A percentile compares a stretch with the other conserved stretches of the same genome.
Evolutionary conservation across 192 early-diverging fungal species (phyloP).

Genomic region (Coemansia sp.): DNA sequence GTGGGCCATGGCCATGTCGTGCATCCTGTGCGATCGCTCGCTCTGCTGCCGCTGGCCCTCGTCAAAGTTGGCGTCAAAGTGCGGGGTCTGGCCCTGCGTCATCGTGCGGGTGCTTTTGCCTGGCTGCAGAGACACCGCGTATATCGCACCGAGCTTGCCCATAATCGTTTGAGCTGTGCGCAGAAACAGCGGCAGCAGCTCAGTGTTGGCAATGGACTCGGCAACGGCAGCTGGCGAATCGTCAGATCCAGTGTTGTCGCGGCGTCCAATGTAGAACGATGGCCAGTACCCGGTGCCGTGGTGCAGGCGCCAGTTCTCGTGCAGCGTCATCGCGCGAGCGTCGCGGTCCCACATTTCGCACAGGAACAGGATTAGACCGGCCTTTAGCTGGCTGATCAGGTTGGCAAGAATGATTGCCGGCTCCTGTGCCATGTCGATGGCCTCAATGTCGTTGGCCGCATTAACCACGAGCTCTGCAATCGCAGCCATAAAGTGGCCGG

Average conservation of each 20-base stretch:
- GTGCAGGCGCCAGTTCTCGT: slow-evolving; percentile 50
- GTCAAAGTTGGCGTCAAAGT: slow-evolving; percentile 44
- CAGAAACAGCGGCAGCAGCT: slow-evolving; percentile 49
- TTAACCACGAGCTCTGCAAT: slow-evolving; percentile 74
- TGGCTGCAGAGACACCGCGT: slow-evolving; percentile 43
- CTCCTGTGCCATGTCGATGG: slow-evolving; percentile 70
- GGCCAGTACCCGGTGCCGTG: slow-evolving; percentile 53
- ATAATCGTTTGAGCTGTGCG: slow-evolving; percentile 42
- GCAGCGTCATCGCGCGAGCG: slow-evolving; percentile 48
- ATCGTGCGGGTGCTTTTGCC: slow-evolving; percentile 38
- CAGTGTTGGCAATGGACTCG: slow-evolving; percentile 47
- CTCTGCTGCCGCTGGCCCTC: slow-evolving; percentile 52
- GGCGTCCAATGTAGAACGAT: slow-evolving; percentile 33
- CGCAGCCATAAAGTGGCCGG: slow-evolving; percentile 73
- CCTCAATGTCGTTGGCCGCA: slow-evolving; percentile 76
- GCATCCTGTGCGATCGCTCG: slow-evolving; percentile 55
- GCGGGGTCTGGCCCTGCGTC: slow-evolving; percentile 43
- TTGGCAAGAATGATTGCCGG: slow-evolving; percentile 66
- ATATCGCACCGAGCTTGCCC: slow-evolving; percentile 41
- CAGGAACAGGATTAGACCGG: slow-evolving; percentile 69
- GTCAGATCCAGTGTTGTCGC: slow-evolving; percentile 24
- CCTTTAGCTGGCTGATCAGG: slow-evolving; percentile 70
- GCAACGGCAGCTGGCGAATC: slow-evolving; percentile 31
- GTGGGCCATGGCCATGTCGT: slow-evolving; percentile 45
- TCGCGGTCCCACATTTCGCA: slow-evolving; percentile 78